These are phyloP conservation scores for Proliferodiscus dingleyae DNA, from an alignment of 2,329 filamentous ascomycete species.

Conservation along the genomic window DNA sequence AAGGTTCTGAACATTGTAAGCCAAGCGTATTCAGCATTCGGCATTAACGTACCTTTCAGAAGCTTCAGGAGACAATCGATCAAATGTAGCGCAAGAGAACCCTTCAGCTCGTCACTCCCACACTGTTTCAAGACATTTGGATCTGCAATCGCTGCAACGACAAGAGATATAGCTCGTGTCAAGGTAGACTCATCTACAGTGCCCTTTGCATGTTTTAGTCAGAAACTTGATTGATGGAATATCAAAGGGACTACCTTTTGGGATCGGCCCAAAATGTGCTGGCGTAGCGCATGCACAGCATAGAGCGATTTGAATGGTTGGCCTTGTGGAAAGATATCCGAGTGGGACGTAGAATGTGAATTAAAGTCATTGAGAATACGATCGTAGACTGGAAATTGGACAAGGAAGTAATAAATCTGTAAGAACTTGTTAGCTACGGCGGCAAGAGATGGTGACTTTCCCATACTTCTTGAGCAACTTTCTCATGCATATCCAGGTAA, in stretches of 20 bases:
- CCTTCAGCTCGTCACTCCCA: conserved; percentile 40
- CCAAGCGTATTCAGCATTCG: no score
- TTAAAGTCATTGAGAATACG: conserved; percentile 56
- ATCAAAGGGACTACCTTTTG: conserved; percentile 31
- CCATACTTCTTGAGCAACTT: conserved; percentile 60
- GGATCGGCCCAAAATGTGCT: conserved; percentile 45
- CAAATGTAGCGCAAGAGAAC: conserved; percentile 48
- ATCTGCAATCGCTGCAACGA: conserved; percentile 58
- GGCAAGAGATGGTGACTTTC: neutral
- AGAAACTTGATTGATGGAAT: conserved; percentile 29
- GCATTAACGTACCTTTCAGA: conserved; percentile 43
- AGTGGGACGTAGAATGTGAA: conserved; percentile 45
- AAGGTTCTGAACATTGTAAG: no score
- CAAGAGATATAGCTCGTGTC: conserved; percentile 45
- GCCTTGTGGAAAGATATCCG: conserved; percentile 61
- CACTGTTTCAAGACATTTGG: conserved; percentile 45
- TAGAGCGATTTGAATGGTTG: conserved; percentile 72
- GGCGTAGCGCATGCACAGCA: conserved; percentile 60
- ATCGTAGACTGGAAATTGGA: conserved; percentile 64
- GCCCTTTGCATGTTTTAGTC: conserved; percentile 20
- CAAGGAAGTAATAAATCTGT: conserved; percentile 66
- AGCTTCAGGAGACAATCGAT: conserved; percentile 52
- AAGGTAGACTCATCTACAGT: conserved; percentile 32
- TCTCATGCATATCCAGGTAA: conserved; percentile 70
- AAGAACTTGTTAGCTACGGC: conserved; percentile 7